Percentiles rank a stretch among this genome's conserved stretches.
These are phyloP conservation scores for Lophiostoma macrostomum DNA, from an alignment of 495 filamentous ascomycete species.

Conservation along the genomic window DNA sequence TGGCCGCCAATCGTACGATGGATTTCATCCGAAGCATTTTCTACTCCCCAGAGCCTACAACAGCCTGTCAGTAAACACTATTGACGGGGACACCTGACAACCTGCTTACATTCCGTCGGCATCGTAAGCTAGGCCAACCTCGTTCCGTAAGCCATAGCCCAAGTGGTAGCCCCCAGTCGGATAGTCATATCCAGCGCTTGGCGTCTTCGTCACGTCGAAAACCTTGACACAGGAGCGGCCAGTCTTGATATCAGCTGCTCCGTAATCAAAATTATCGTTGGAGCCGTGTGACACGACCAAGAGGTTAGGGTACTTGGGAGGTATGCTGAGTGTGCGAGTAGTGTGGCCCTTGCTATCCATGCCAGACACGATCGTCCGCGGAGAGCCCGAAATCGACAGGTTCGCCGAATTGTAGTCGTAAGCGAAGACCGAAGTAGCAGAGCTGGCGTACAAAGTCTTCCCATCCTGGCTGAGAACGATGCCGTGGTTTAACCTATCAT, in stretches of 20 bases:
- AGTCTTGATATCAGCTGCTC: slow-evolving; percentile 14
- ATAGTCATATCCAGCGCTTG: slow-evolving; percentile 23
- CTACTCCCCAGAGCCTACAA: slow-evolving; percentile 27
- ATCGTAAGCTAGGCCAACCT: slow-evolving; percentile 29
- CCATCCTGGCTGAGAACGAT: slow-evolving; percentile 25
- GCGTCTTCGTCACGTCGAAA: slow-evolving; percentile 23
- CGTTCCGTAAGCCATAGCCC: slow-evolving; percentile 31
- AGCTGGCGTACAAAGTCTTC: slow-evolving; percentile 32
- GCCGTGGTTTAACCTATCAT: slow-evolving; percentile 31
- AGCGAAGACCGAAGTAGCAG: slow-evolving; percentile 16
- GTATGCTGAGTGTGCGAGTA: slow-evolving; percentile 20
- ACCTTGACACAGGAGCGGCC: slow-evolving; percentile 27
- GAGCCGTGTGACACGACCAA: slow-evolving; percentile 31
- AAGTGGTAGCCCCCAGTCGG: slow-evolving; percentile 21
- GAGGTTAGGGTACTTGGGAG: slow-evolving; percentile 24
- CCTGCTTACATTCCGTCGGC: slow-evolving; percentile 22
- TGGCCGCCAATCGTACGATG: slow-evolving; percentile 6
- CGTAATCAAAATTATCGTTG: slow-evolving; percentile 30
- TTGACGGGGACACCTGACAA: background rate
- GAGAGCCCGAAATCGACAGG: background rate
- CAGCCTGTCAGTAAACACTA: background rate
- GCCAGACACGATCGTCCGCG: slow-evolving; percentile 8
- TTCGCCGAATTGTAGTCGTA: slow-evolving; percentile 24
- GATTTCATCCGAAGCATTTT: slow-evolving; percentile 31
- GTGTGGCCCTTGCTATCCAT: slow-evolving; percentile 28